phyloP scores from a whole-genome alignment of 805 yeast genomes.

The Saturnispora hagleri region DNA sequence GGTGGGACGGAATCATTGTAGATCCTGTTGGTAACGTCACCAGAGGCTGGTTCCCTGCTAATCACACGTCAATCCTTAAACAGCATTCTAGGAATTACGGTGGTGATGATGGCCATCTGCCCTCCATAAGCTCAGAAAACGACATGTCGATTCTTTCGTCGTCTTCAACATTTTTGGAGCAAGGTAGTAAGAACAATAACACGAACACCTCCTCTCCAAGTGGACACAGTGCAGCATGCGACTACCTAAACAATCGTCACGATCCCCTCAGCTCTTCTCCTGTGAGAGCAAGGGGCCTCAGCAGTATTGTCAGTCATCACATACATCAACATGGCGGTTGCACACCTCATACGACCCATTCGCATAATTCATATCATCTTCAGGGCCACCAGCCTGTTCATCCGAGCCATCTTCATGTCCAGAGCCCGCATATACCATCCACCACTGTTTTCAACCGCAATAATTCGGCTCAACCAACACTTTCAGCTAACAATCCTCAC shows the following conservation, averaged over 20 bases:
- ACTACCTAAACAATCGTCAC: background rate
- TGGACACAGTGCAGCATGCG: background rate
- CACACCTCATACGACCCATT: background rate
- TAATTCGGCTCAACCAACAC: background rate
- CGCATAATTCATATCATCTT: background rate
- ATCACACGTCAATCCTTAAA: conserved; percentile 5
- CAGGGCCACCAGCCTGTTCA: background rate
- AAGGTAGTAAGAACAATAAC: background rate
- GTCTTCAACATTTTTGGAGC: background rate
- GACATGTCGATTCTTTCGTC: background rate
- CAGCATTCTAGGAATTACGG: background rate
- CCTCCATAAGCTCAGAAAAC: background rate
- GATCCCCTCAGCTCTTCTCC: background rate
- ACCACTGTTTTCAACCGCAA: background rate
- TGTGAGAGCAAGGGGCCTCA: background rate
- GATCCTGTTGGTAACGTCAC: conserved; percentile 32
- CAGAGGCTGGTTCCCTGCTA: conserved; percentile 85
- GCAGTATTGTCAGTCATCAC: background rate
- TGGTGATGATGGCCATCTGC: background rate
- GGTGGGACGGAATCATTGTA: conserved; percentile 78
- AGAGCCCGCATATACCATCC: background rate
- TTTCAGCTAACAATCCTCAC: background rate
- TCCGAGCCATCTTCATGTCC: background rate
- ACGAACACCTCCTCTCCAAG: background rate
- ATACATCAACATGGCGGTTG: background rate